Base-by-base conservation (phyloP, 768 basidiomycete species). In the Boletus patriciae region DNA sequence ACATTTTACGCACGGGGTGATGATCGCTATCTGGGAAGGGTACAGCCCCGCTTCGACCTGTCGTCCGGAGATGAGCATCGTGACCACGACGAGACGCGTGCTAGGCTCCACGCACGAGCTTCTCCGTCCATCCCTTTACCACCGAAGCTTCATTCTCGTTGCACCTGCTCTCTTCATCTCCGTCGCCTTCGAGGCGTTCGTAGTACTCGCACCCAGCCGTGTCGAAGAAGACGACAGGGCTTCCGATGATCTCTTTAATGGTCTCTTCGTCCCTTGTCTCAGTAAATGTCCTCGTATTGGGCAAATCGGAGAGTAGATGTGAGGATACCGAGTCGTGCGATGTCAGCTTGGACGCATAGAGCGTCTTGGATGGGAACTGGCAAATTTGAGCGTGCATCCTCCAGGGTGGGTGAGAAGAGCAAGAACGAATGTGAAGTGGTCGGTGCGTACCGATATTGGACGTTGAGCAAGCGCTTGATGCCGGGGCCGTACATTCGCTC, bases 121-220 rank as follows among this genome's bases (percentile, higher is more conserved):
- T 86, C 42, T 87, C 82, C 0, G 92, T 85, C 88, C 93, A 95
- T 54, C 80, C 81, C 66, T 83, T 85, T 2, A 95, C 94, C 11
- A 97, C 82, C 12, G 80, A 84, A 0, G 87, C 94, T 66, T 99
- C 97, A 65, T 99, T 98, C 74, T 96, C 95, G 64, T 99, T 99
- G 62, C 85, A 88, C 59, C 87, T 81, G 60, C 92, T 95, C 0
- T 94, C 94, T 65, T 96, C 94, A 65, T 93, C 91, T n/a, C 80
- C 77, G 54, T 87, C 87, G 0, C 81, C 87, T 33, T 92, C 89
- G 0, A 84, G 68, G 16, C 92, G 77, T 68, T 98, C 97, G 65
- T 87, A 97, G 66, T 92, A 96, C 69, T 97, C 94, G 63, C 92
- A 94, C 0, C 94, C 94, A 4, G 91, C 84, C 0, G 94, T 99